These are phyloP conservation scores for Tephrocybe sp. DNA, from an alignment of 768 basidiomycete species.

Conservation along the genomic window DNA sequence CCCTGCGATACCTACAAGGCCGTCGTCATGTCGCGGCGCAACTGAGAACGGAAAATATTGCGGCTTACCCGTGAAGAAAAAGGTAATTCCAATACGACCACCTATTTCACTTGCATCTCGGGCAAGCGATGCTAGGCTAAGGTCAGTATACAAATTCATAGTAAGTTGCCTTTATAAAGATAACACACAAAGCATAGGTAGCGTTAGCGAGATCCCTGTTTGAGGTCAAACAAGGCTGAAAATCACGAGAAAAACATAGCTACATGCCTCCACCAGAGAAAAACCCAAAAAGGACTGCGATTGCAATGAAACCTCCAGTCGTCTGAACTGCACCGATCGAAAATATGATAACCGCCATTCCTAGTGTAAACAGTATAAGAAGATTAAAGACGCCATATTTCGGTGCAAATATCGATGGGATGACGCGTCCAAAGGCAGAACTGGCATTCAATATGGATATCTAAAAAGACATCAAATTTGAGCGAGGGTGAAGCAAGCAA, in stretches of 20 bases:
- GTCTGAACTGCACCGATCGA: slow-evolving; percentile 39
- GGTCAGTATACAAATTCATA: neutral
- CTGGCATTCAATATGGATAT: slow-evolving; percentile 55
- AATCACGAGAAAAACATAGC: neutral
- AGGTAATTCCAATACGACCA: slow-evolving; percentile 45
- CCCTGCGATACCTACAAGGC: slow-evolving; percentile 7
- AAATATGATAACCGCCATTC: slow-evolving; percentile 36
- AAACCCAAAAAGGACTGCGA: slow-evolving; percentile 46
- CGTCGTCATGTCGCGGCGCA: neutral
- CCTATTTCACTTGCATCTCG: slow-evolving; percentile 46
- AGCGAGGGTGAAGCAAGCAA: neutral
- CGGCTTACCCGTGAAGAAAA: slow-evolving; percentile 40
- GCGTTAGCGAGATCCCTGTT: slow-evolving; percentile 20
- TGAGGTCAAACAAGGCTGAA: slow-evolving; percentile 1
- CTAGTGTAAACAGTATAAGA: slow-evolving; percentile 32
- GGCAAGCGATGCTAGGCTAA: slow-evolving; percentile 30
- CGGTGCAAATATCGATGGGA: slow-evolving; percentile 47
- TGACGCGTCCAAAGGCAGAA: slow-evolving; percentile 48
- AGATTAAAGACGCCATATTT: slow-evolving; percentile 45
- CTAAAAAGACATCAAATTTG: slow-evolving; percentile 23
- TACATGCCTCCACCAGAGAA: slow-evolving; percentile 41
- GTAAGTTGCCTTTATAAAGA: neutral
- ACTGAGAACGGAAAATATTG: neutral
- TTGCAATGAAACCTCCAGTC: slow-evolving; percentile 32
- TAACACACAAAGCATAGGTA: slow-evolving; percentile 27